A percentile compares a stretch with the other conserved stretches of the same genome.
Evolutionary conservation across 2,329 filamentous ascomycete species (phyloP).

Genomic region (Rachicladosporium sp.): DNA sequence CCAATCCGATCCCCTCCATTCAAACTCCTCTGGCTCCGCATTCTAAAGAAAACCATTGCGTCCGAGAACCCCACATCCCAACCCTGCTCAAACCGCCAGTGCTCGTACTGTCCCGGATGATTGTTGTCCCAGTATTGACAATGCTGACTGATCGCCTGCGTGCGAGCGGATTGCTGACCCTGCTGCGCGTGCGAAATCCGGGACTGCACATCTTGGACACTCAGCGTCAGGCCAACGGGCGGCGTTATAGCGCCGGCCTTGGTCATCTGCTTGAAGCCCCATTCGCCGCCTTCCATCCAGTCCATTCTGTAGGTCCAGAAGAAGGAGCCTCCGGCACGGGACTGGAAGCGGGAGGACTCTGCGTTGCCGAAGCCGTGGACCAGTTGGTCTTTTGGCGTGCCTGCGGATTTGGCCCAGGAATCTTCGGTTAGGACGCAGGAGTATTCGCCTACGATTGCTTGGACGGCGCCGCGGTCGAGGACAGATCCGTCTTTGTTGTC

Average conservation of each 20-base stretch:
- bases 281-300: constrained; percentile 50
- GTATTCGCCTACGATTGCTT: constrained; percentile 46
- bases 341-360: constrained; percentile 37
- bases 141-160: constrained; percentile 32
- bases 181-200: constrained; percentile 29
- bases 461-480: constrained; percentile 37
- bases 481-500: constrained; percentile 37
- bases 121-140: constrained; percentile 38
- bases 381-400: constrained; percentile 26
- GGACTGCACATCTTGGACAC: constrained; percentile 24
- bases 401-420: constrained; percentile 31
- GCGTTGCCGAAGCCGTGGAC: constrained; percentile 36
- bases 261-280: constrained; percentile 45
- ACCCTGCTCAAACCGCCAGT: constrained; percentile 43
- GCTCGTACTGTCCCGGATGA: constrained; percentile 35
- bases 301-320: constrained; percentile 53
- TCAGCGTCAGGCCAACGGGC: constrained; percentile 28
- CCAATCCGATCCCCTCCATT: constrained; percentile 42
- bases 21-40: constrained; percentile 24
- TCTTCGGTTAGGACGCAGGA: constrained; percentile 43
- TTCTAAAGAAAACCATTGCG: constrained; percentile 39
- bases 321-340: constrained; percentile 38
- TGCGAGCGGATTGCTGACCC: constrained; percentile 25
- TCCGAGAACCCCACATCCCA: constrained; percentile 47
- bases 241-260: constrained; percentile 32